Evolutionary conservation across 1,284 basidiomycete genomes (phyloP), one percentile per base, ranked within the genome.

Genomic region (Cryptococcus sp.): DNA sequence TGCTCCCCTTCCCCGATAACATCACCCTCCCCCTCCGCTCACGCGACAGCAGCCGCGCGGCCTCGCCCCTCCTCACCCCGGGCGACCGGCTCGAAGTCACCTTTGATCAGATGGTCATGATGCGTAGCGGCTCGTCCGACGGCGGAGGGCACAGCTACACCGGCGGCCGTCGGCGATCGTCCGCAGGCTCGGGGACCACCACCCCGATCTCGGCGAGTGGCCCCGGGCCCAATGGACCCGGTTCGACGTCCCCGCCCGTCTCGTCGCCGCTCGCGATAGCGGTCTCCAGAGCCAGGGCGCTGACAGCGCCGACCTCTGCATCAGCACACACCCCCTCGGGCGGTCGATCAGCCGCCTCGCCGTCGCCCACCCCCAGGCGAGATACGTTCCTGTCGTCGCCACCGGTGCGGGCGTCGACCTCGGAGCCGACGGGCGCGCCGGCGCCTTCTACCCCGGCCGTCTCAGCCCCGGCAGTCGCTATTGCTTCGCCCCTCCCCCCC

Each of bases 1-100:
- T 69, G 40, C 53, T 69, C 11, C 67, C 67, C 1, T 67, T 69
- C 38, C 67, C 67, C 15, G 67, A 67, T 39, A n/a, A n/a, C 28
- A 33, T 33, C 28, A 33, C 28, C 28, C 44, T 66, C 18, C 53
- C 64, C 1, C 50, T 62, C 20, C 50, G 64, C 28, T 54, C 58
- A 9, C 50, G 62, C 20, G 65, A 66, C 46, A 61, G 57, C 15
- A 55, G 51, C 15, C 52, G 65, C 21, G 60, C 65, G 4, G 52
- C 53, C 11, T 59, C 56, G 45, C 65, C 65, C 12, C 43, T 61
- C 23, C 45, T 50, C 11, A 57, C 59, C 4, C 59, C 59, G 13
- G 46, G 54, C 6, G 51, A 62, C 38, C 33, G 61, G 15, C 35
- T 55, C 9, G 56, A 53, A 18, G 53, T 61, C 2, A 61, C 59